Evolutionary conservation across 257 asterid species (phyloP).

Genomic region (Jacaranda mimosifolia): DNA sequence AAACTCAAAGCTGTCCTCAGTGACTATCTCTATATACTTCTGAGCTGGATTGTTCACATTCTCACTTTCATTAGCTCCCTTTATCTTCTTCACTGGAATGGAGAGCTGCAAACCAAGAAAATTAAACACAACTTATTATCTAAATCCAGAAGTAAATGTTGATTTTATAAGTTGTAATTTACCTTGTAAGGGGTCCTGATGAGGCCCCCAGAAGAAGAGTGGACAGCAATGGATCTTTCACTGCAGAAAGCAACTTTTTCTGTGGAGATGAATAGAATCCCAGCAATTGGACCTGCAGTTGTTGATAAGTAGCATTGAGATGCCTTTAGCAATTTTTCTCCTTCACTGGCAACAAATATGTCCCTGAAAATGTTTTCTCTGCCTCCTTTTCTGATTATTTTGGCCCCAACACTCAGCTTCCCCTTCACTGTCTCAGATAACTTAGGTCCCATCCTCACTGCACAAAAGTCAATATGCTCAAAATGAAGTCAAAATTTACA

Average conservation of each 20-base stretch:
- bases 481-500: background rate
- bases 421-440: conserved; percentile 86
- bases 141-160: background rate
- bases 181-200: conserved; percentile 81
- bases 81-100: conserved; percentile 73
- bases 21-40: conserved; percentile 75
- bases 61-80: conserved; percentile 61
- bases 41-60: conserved; percentile 67
- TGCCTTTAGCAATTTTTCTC: conserved; percentile 72
- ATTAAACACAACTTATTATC: background rate
- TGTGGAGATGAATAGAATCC: conserved; percentile 78
- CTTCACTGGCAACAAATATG: conserved; percentile 58
- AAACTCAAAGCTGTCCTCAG: conserved; percentile 75
- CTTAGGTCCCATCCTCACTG: conserved; percentile 73
- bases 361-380: conserved; percentile 71
- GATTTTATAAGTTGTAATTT: background rate
- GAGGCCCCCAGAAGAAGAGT: conserved; percentile 53
- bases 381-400: conserved; percentile 76
- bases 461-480: background rate
- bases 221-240: conserved; percentile 69
- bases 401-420: conserved; percentile 78
- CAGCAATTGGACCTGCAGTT: conserved; percentile 91
- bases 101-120: conserved; percentile 55
- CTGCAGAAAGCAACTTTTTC: conserved; percentile 75
- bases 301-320: conserved; percentile 93